These are phyloP conservation scores for Chamaecyparis obtusa DNA, from an alignment of 75 land plant species.

Conservation along the genomic window DNA sequence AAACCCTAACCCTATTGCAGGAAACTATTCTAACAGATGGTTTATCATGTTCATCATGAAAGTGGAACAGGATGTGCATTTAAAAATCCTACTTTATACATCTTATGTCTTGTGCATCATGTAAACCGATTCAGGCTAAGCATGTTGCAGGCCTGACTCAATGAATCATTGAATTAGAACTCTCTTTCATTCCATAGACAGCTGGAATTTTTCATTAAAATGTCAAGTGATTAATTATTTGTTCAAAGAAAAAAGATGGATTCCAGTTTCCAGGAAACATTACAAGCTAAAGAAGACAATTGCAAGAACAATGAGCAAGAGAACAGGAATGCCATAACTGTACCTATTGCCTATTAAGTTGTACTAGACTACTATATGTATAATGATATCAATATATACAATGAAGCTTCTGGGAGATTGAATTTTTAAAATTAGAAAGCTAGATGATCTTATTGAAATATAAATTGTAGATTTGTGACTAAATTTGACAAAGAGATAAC, in stretches of 20 bases:
- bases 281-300: background rate
- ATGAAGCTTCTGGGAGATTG: background rate
- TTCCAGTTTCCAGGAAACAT: background rate
- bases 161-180: background rate
- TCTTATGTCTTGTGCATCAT: too few relatives aligned
- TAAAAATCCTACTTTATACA: too few relatives aligned
- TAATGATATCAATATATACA: too few relatives aligned
- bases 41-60: too few relatives aligned
- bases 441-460: background rate
- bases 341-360: too few relatives aligned
- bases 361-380: too few relatives aligned
- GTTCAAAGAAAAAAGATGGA: background rate
- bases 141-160: background rate
- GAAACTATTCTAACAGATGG: background rate
- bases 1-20: too few relatives aligned
- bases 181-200: background rate
- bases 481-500: background rate
- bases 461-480: background rate
- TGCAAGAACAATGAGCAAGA: background rate
- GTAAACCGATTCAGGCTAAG: background rate
- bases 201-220: background rate
- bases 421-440: background rate
- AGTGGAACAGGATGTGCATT: too few relatives aligned
- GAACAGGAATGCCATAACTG: too few relatives aligned
- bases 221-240: background rate